Conservation (phyloP, 129 eudicot genomes). For the Logfia minima region DNA sequence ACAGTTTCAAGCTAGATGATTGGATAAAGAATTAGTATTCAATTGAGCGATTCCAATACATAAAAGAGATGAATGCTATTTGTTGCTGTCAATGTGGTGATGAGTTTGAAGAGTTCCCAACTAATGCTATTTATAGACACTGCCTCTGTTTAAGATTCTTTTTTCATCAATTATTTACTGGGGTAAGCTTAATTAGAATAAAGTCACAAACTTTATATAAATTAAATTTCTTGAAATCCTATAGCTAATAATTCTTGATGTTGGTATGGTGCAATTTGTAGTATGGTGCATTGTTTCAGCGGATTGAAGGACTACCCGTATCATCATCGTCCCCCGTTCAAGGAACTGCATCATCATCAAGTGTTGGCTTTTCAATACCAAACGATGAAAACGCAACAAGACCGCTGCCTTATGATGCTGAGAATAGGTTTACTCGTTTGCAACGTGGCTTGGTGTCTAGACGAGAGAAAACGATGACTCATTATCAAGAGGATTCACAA, state of each 20-base stretch:
- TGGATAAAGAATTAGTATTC: constrained; percentile 2
- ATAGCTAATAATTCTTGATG: not conserved
- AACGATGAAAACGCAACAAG: constrained; percentile 28
- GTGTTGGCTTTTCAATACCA: constrained; percentile 28
- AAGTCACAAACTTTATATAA: not conserved
- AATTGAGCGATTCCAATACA: not conserved
- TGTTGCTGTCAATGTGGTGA: constrained; percentile 42
- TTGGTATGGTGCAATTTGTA: constrained; percentile 22
- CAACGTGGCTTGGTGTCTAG: constrained; percentile 48
- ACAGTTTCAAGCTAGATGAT: constrained; percentile 28
- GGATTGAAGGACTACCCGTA: constrained; percentile 38
- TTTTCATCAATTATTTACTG: constrained; percentile 38
- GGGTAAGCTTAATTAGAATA: constrained; percentile 24
- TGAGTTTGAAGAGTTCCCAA: constrained; percentile 36
- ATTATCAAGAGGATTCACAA: constrained; percentile 44
- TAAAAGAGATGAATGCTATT: constrained; percentile 30
- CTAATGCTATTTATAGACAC: constrained; percentile 35
- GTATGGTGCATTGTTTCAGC: constrained; percentile 45
- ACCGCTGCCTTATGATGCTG: constrained; percentile 43
- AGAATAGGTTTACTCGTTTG: constrained; percentile 38
- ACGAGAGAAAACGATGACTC: constrained; percentile 44
- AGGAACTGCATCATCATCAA: constrained; percentile 31
- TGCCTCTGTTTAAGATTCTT: constrained; percentile 39
- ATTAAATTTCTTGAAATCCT: not conserved
- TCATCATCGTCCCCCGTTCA: constrained; percentile 38